These are phyloP conservation scores for Xylaria sp. DNA, from an alignment of 2,329 filamentous ascomycete species.

Conservation along the genomic window DNA sequence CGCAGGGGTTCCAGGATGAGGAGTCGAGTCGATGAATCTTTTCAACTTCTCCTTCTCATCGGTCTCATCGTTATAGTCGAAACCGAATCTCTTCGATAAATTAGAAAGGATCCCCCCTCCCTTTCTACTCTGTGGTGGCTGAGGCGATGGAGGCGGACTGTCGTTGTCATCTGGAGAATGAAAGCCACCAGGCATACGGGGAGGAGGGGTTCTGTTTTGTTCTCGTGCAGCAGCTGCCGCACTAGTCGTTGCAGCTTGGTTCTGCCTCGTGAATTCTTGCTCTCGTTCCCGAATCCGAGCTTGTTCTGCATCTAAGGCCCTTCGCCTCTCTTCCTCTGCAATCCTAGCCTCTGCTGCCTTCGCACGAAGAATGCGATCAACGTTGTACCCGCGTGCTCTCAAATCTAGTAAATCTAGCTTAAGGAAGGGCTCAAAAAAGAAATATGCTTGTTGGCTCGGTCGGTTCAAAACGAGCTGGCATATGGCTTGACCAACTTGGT, in stretches of 20 bases:
- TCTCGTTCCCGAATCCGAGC: slow-evolving; percentile 69
- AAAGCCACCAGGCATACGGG: slow-evolving; percentile 80
- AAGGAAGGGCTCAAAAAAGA: slow-evolving; percentile 91
- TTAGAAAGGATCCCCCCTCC: slow-evolving; percentile 72
- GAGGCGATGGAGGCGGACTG: slow-evolving; percentile 44
- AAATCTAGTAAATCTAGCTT: slow-evolving; percentile 85
- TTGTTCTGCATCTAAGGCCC: slow-evolving; percentile 77
- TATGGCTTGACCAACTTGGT: slow-evolving; percentile 90
- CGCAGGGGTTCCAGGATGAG: slow-evolving; percentile 37
- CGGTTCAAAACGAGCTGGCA: slow-evolving; percentile 82
- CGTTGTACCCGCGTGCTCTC: slow-evolving; percentile 91
- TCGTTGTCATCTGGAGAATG: slow-evolving; percentile 43
- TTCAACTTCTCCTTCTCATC: slow-evolving; percentile 58
- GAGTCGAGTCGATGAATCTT: slow-evolving; percentile 55
- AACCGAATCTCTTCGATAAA: slow-evolving; percentile 73
- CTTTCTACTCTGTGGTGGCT: slow-evolving; percentile 56
- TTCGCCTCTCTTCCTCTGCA: slow-evolving; percentile 82
- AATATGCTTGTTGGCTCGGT: slow-evolving; percentile 86
- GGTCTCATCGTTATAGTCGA: slow-evolving; percentile 63
- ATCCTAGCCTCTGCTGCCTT: slow-evolving; percentile 89
- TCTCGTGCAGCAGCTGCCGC: slow-evolving; percentile 52
- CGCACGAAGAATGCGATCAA: slow-evolving; percentile 88
- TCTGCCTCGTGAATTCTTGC: slow-evolving; percentile 59
- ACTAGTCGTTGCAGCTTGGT: slow-evolving; percentile 50
- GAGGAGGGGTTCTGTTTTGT: slow-evolving; percentile 54